phyloP scores from a whole-genome alignment of 495 filamentous ascomycete genomes.

The Immersiella caudata region DNA sequence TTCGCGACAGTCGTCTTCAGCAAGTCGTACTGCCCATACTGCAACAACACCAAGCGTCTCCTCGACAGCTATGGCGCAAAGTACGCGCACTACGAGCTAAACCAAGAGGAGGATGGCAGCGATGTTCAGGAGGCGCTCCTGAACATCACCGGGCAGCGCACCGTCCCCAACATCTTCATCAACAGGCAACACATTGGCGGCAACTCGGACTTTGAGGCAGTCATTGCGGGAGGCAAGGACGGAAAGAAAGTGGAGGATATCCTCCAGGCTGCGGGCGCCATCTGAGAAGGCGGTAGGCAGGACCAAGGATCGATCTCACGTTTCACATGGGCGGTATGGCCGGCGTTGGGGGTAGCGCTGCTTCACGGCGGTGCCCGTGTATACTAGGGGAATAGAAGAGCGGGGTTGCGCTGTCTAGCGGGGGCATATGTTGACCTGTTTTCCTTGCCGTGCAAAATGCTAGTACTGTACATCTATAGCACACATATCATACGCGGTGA shows the following conservation, averaged over 20 bases:
- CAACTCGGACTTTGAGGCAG: conserved; percentile 86
- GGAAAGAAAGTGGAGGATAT: conserved; percentile 46
- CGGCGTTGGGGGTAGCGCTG: background rate
- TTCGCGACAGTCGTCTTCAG: conserved; percentile 76
- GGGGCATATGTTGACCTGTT: background rate
- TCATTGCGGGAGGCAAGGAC: conserved; percentile 37
- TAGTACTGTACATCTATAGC: conserved; percentile 3
- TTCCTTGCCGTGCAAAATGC: background rate
- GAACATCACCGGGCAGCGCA: conserved; percentile 79
- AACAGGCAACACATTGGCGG: conserved; percentile 87
- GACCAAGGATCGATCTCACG: background rate
- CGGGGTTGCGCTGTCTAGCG: background rate
- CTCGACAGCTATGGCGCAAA: conserved; percentile 72
- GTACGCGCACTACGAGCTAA: conserved; percentile 76
- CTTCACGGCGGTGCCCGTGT: background rate
- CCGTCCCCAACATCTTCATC: conserved; percentile 97
- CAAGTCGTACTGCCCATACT: conserved; percentile 98
- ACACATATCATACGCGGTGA: background rate
- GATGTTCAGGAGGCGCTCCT: conserved; percentile 82
- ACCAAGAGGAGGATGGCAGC: conserved; percentile 78
- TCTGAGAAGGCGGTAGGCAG: conserved; percentile 21
- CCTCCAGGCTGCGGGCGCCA: conserved; percentile 43
- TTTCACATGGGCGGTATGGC: background rate
- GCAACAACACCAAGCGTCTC: conserved; percentile 73
- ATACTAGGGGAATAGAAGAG: background rate